Evolutionary conservation across 2,329 filamentous ascomycete species (phyloP), one percentile per base, ranked within the genome.

Genomic region (Coniochaeta hoffmannii): DNA sequence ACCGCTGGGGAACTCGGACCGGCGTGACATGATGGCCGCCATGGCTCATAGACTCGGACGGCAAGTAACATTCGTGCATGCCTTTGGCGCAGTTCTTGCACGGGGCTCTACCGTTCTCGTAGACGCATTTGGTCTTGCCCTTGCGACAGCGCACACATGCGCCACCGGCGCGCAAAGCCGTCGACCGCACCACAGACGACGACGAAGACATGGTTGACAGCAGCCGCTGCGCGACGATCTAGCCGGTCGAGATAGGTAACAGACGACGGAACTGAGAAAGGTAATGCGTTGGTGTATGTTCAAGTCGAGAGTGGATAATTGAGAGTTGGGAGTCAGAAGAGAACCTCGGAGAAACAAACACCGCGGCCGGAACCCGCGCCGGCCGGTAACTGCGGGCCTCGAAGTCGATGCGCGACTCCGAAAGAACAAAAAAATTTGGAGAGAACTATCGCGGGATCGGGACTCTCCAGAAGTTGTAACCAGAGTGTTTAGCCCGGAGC

Each of bases 81-180:
- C 81, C 81, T 68, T 84, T 84, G 50, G 79, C 78, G 69, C 81
- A 84, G 69, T 84, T 84, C 66, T 81, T 81, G 72, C 81, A 84
- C 12, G 81, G 81, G n/a, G 80, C 78, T 65, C 79, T 75, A 53
- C 80, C 80, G 62, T 81, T 83, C 59, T 83, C 81, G 70, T 84
- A 84, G 63, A 83, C 80, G 59, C 81, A 84, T 64, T 83, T 83
- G 53, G 81, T 84, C 69, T 84, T 84, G 70, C 81, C 81, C 66
- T 83, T 84, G 67, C 81, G 79, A 69, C 81, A 84, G 68, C 81
- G 79, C 61, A 83, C 81, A 61, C 81, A 84, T 63, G 81, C 81
- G 63, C 80, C 80, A 65, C 80, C 80, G 67, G 80, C 80, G 65
- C 80, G 75, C 55, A 83, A 78, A 68, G 80, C 81, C 61, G 80